Percentiles rank a stretch among this genome's conserved stretches.
Conservation (phyloP, 202 grass and related monocot species). For the Thinopyrum obtusiflorum region DNA sequence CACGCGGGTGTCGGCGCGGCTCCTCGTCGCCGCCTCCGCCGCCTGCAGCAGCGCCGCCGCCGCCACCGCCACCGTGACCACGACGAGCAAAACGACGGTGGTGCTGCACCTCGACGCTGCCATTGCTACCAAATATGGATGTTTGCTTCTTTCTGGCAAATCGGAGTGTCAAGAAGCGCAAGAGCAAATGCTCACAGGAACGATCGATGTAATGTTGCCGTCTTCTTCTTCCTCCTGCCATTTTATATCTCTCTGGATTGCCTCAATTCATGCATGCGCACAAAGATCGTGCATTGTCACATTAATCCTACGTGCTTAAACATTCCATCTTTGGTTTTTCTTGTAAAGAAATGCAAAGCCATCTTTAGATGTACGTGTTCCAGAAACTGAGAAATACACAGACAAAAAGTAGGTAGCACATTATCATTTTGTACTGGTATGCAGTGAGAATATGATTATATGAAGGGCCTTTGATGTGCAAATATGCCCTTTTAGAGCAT, state of each 20-base stretch:
- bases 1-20: neutral
- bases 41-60: neutral
- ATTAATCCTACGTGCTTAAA: neutral
- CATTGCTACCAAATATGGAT: neutral
- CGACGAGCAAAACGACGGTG: neutral
- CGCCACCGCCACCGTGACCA: neutral
- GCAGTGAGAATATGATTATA: neutral
- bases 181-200: neutral
- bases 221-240: neutral
- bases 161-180: neutral
- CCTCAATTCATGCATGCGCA: neutral
- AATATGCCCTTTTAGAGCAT: neutral
- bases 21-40: neutral
- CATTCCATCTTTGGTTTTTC: neutral
- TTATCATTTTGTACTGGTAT: neutral
- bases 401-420: neutral
- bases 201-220: neutral
- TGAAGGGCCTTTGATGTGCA: neutral
- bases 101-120: neutral
- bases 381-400: neutral
- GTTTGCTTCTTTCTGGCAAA: neutral
- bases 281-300: constrained; percentile 1
- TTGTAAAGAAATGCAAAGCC: neutral
- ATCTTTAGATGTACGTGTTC: neutral
- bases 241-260: neutral